These are phyloP conservation scores for Pseudogymnoascus sp. DNA, from an alignment of 2,329 filamentous ascomycete species.

Conservation along the genomic window DNA sequence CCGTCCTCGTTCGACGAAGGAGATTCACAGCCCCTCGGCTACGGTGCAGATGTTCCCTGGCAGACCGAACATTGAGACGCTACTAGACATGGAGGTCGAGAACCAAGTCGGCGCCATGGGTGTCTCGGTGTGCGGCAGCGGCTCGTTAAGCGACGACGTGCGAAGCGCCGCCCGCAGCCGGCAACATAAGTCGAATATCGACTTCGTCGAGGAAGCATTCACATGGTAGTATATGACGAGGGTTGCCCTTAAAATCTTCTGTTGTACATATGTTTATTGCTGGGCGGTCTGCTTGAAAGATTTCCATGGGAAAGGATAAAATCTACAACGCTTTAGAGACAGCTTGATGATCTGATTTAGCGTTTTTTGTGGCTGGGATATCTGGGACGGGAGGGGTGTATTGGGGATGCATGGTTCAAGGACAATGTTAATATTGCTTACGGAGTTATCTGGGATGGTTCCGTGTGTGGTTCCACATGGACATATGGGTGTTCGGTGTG, in stretches of 20 bases:
- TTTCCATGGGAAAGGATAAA: neutral
- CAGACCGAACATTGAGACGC: constrained; percentile 62
- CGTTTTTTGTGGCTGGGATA: neutral
- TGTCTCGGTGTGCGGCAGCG: constrained; percentile 66
- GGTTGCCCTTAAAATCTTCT: constrained; percentile 11
- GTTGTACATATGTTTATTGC: constrained; percentile 12
- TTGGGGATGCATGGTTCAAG: neutral
- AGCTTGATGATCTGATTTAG: constrained; percentile 8
- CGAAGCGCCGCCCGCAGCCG: constrained; percentile 55
- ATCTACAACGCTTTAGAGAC: constrained; percentile 6
- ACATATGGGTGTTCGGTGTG: neutral
- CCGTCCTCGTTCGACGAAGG: constrained; percentile 64
- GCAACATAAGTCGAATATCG: constrained; percentile 57
- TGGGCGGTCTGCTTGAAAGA: neutral
- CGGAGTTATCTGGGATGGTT: constrained; percentile 1
- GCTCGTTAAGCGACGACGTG: constrained; percentile 66
- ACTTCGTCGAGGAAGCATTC: constrained; percentile 75
- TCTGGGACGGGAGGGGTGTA: constrained; percentile 1
- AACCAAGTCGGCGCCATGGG: constrained; percentile 65
- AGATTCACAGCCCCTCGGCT: constrained; percentile 67
- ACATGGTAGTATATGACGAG: constrained; percentile 40
- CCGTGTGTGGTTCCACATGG: neutral
- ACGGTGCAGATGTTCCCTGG: constrained; percentile 82
- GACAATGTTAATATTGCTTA: neutral
- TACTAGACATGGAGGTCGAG: constrained; percentile 66